Base-by-base conservation (phyloP, 2,329 filamentous ascomycete species). In the Hypoxylon sp. region DNA sequence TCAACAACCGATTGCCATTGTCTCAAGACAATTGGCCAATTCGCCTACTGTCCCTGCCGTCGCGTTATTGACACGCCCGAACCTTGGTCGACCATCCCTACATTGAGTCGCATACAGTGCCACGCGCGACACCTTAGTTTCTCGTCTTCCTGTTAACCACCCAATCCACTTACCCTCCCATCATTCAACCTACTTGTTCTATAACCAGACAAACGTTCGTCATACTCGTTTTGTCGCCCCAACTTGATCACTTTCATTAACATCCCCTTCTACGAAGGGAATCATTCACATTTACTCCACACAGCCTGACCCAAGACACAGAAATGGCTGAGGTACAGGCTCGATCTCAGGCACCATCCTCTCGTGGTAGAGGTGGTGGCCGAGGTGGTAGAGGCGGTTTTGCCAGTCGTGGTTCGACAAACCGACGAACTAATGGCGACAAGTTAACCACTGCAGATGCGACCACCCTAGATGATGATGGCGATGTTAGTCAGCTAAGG, bases 271-370 rank as follows among this genome's bases (percentile, higher is more conserved):
- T 66, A 67, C 67, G 70, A 74, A 76, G 74, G 75, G 74, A 57
- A 55, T 68, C 42, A 71, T 69, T 70, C 67, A 73, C 64, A 72
- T 73, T 70, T 70, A 72, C 70, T 72, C 75, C 74, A 74, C 74
- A 76, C 61, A 73, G 73, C 69, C 77, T 65, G 51, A 64, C 77
- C 80, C 78, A 61, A 61, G 82, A 79, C 78, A 80, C 81, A 80
- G 83, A 81, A 85, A 98, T 98, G 96, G 97, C 96, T 88, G 95
- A 98, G 89, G 89, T 93, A 85, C 92, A 94, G 87, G 88, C 92
- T 84, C 90, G 94, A 88, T 88, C 92, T 50, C 76, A 78, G 66
- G 70, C 73, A 81, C 88, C 90, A 82, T 90, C 93, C 84, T 83
- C 90, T 86, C 93, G 95, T 85, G 94, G 95, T 84, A 92, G 96